These are phyloP conservation scores for Aspergillus taichungensis DNA, from an alignment of 495 filamentous ascomycete species.

Conservation along the genomic window DNA sequence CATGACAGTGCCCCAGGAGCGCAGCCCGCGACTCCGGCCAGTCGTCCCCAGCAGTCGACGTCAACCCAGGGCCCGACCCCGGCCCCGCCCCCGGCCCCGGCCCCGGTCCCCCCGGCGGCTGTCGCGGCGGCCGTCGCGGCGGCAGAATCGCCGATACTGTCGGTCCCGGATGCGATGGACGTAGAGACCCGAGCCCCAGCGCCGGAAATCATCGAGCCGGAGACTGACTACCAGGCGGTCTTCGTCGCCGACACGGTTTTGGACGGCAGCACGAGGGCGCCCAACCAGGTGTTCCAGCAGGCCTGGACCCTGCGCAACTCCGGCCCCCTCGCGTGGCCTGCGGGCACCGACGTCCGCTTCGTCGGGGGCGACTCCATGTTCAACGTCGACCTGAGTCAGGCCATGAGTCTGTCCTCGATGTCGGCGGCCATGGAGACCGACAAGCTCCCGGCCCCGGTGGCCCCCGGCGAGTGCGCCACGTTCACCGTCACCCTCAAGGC, in stretches of 20 bases:
- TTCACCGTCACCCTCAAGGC: constrained; percentile 83
- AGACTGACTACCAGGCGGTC: constrained; percentile 50
- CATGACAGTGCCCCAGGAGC: constrained; percentile 62
- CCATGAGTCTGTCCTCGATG: constrained; percentile 62
- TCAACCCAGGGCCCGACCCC: constrained; percentile 44
- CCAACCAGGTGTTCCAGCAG: constrained; percentile 70
- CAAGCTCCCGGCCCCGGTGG: constrained; percentile 56
- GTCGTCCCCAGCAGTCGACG: constrained; percentile 38
- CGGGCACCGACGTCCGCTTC: constrained; percentile 82
- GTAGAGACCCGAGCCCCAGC: too few relatives aligned
- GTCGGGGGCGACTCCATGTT: constrained; percentile 94
- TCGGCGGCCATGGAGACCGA: constrained; percentile 72
- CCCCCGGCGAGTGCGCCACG: constrained; percentile 60
- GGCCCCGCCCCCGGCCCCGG: constrained; percentile 44
- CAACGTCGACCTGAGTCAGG: constrained; percentile 68
- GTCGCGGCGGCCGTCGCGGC: constrained; percentile 55
- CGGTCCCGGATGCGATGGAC: too few relatives aligned
- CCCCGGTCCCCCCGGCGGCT: too few relatives aligned
- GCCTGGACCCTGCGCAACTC: constrained; percentile 88
- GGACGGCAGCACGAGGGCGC: constrained; percentile 64
- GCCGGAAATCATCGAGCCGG: neutral
- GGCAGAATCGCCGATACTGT: constrained; percentile 43
- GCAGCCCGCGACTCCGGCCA: constrained; percentile 56
- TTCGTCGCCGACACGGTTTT: constrained; percentile 70
- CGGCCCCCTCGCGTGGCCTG: constrained; percentile 72